phyloP scores from a whole-genome alignment of 1,139 yeast genomes.

The Zygotorulaspora mrakii region DNA sequence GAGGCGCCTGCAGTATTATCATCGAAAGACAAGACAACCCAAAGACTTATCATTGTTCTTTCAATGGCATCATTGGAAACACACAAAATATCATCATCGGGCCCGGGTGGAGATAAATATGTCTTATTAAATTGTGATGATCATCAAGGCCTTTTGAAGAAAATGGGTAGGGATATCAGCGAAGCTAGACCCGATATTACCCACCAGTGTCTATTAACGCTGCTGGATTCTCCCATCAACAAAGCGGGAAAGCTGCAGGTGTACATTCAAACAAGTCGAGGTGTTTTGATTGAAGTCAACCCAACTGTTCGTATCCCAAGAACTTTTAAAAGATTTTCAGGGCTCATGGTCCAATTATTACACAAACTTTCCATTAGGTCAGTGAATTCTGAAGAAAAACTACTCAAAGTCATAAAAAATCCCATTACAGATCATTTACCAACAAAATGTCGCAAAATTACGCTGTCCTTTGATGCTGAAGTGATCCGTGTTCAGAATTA shows the following conservation, averaged over 20 bases:
- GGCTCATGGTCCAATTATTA: slow-evolving; percentile 92
- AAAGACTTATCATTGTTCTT: slow-evolving; percentile 84
- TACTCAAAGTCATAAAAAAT: slow-evolving; percentile 89
- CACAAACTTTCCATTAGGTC: slow-evolving; percentile 91
- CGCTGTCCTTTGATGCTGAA: slow-evolving; percentile 91
- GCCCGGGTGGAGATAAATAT: slow-evolving; percentile 85
- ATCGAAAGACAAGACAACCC: slow-evolving; percentile 77
- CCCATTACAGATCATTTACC: slow-evolving; percentile 97
- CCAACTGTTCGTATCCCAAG: slow-evolving; percentile 97
- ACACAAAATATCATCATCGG: slow-evolving; percentile 72
- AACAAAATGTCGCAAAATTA: slow-evolving; percentile 88
- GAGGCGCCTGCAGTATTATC: slow-evolving; percentile 76
- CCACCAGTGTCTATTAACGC: slow-evolving; percentile 88
- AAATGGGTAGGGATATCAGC: slow-evolving; percentile 95
- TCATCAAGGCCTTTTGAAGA: slow-evolving; percentile 91
- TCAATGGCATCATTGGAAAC: slow-evolving; percentile 96
- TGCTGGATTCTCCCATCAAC: slow-evolving; percentile 92
- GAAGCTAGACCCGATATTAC: slow-evolving; percentile 98
- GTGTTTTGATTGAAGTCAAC: slow-evolving; percentile 90
- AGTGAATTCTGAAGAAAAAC: slow-evolving; percentile 90
- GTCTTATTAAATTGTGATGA: slow-evolving; percentile 95
- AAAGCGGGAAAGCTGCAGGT: slow-evolving; percentile 96
- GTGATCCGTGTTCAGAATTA: slow-evolving; percentile 86
- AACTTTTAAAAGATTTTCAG: slow-evolving; percentile 95
- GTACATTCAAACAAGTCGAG: slow-evolving; percentile 91